Evolutionary conservation across 2,329 filamentous ascomycete species (phyloP), one percentile per base, ranked within the genome.

Genomic region (Cladosporium halotolerans): DNA sequence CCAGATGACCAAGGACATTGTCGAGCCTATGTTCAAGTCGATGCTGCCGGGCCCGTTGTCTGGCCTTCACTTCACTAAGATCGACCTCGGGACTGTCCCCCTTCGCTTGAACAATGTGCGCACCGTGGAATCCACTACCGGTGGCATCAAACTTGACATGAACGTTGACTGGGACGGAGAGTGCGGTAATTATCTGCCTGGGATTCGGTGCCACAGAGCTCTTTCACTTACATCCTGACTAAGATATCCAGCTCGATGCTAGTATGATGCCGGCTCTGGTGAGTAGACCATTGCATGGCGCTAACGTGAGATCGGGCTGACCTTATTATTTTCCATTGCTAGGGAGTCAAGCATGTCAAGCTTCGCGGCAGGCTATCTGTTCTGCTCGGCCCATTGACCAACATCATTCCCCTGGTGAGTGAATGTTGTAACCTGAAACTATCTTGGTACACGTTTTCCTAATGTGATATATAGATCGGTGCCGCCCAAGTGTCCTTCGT

Each of bases 101-200:
- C 62, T 77, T 18, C 60, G 56, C 14, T 58, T 78, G 7, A 69
- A 68, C 3, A 67, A 70, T 14, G 73, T 77, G 3, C 70, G 75
- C 40, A 73, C 76, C 2, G 71, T 73, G 62, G 76, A 74, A 66
- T 72, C 71, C 4, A 66, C 71, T 3, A 68, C 62, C 7, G 67
- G 66, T 2, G 74, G 73, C 11, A 76, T 78, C 61, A 76, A 76
- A 63, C 67, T 78, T 3, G 75, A 77, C 43, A 70, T 78, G 68
- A 68, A 77, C 53, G 61, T 77, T 2, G 62, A 63, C 13, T 78
- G 75, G 75, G 70, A 76, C 32, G 71, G 75, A 9, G 60, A 70
- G 19, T 72, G 23, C 23, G 23, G 23, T 28, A 28, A 28, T 1
- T 28, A 5, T 28, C 5, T 28, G 23, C 23, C 23, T 28, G 2